Conservation (phyloP, 306 rosid species). For the Lagenaria siceraria region DNA sequence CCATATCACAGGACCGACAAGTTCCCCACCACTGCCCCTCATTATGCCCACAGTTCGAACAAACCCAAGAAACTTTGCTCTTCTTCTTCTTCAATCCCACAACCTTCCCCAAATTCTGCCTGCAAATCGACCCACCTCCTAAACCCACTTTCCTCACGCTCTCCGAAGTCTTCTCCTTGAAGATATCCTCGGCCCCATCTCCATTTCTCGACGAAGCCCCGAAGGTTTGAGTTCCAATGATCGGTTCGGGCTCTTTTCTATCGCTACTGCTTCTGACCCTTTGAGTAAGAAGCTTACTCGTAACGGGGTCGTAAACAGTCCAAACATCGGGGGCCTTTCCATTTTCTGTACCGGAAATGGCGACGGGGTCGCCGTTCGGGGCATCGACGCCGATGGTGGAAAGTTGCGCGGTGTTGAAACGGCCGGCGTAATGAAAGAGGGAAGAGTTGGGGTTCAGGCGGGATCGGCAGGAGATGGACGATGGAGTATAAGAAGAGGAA, state of each 20-base stretch:
- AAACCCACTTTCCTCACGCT: constrained; percentile 17
- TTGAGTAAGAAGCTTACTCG: background rate
- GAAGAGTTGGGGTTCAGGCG: constrained; percentile 19
- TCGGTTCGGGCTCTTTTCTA: constrained; percentile 3
- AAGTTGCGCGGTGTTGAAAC: constrained; percentile 5
- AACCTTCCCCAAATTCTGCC: background rate
- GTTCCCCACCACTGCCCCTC: constrained; percentile 71
- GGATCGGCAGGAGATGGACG: constrained; percentile 19
- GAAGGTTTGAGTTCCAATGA: constrained; percentile 5
- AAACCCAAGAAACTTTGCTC: constrained; percentile 53
- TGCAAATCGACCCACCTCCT: background rate
- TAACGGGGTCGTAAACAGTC: constrained; percentile 25
- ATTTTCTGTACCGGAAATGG: background rate
- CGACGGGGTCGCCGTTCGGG: background rate
- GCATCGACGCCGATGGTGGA: constrained; percentile 11
- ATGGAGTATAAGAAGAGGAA: constrained; percentile 8
- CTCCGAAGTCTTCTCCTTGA: constrained; percentile 1
- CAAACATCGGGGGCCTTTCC: constrained; percentile 16
- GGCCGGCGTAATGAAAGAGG: constrained; percentile 17
- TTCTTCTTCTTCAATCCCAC: constrained; percentile 24
- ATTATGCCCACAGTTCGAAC: constrained; percentile 46
- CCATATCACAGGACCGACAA: constrained; percentile 35
- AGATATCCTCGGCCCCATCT: background rate
- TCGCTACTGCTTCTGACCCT: constrained; percentile 3
- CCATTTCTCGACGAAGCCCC: background rate